Conservation (phyloP, 2,329 filamentous ascomycete genomes). For the Fonsecaea pedrosoi region DNA sequence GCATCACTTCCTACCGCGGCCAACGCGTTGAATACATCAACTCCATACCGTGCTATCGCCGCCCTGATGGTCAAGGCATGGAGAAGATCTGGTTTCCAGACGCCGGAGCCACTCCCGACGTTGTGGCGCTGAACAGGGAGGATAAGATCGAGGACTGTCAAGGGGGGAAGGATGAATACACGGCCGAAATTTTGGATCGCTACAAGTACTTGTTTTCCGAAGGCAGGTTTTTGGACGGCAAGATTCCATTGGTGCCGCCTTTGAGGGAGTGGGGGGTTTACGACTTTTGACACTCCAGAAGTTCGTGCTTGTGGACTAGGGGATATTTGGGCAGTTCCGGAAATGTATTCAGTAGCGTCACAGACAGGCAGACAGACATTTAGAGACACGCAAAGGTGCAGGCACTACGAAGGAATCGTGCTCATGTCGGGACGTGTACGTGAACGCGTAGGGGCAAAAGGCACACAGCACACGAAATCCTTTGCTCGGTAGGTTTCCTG, state of each 20-base stretch:
- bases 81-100: conserved; percentile 75
- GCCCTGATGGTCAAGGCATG: conserved; percentile 63
- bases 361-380: neutral
- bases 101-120: conserved; percentile 62
- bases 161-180: conserved; percentile 61
- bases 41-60: conserved; percentile 55
- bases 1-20: conserved; percentile 67
- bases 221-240: conserved; percentile 70
- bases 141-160: conserved; percentile 53
- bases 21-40: conserved; percentile 64
- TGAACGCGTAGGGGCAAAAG: neutral
- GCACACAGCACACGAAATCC: neutral
- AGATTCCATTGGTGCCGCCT: conserved; percentile 79
- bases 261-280: conserved; percentile 76
- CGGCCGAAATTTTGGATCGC: conserved; percentile 62
- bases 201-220: conserved; percentile 70
- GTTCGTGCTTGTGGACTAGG: neutral
- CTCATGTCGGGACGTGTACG: neutral
- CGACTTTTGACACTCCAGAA: conserved; percentile 63
- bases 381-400: neutral
- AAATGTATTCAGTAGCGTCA: neutral
- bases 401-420: neutral
- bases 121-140: conserved; percentile 54
- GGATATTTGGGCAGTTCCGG: neutral
- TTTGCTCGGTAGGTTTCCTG: neutral